Evolutionary conservation across 768 basidiomycete genomes (phyloP), one percentile per base, ranked within the genome.

Genomic region (Neoboletus subvelutipes): DNA sequence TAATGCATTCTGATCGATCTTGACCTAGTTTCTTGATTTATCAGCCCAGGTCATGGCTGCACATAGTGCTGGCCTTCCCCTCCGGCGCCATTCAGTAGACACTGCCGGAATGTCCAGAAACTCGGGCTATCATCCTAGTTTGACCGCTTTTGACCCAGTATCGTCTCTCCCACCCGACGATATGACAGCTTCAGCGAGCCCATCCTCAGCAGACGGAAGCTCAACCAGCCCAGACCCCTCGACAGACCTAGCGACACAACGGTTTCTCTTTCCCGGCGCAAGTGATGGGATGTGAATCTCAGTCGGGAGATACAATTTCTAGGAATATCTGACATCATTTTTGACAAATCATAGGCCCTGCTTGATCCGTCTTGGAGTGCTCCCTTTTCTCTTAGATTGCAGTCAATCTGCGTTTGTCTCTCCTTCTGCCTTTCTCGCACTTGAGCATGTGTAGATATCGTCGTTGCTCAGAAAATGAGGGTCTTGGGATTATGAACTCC

Each of bases 71-170:
- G 61, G 60, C 5, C 62, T 67, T 39, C 72, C 70, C 9, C 63
- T 67, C 33, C 59, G 72, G n/a, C 70, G 72, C 15, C 71, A 72
- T 53, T 72, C 71, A 0, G 71, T 70, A 0, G 71, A 71, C 49
- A 7, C 65, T 5, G 58, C 54, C 6, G 62, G 60, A 20, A 52
- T 60, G 48, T 57, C 63, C 22, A 49, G 60, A n/a, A 45, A 50
- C 31, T n/a, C 45, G 39, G 58, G 45, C 1, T 63, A 63, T 37
- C 39, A 33, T 24, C 46, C 64, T 1, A 45, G 42, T 17, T 39
- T 66, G 43, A 51, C 52, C 37, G 28, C 59, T 7, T 69, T 67
- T 15, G 65, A 70, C 41, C 46, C 54, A 15, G 31, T 53, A 10
- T 55, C 55, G 45, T 57, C 67, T 13, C 18, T 62, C 37, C 29